Evolutionary conservation across 179 eudicot genomes (phyloP), one percentile per base, ranked within the genome.

Genomic region (Sideroxylon spinosum): DNA sequence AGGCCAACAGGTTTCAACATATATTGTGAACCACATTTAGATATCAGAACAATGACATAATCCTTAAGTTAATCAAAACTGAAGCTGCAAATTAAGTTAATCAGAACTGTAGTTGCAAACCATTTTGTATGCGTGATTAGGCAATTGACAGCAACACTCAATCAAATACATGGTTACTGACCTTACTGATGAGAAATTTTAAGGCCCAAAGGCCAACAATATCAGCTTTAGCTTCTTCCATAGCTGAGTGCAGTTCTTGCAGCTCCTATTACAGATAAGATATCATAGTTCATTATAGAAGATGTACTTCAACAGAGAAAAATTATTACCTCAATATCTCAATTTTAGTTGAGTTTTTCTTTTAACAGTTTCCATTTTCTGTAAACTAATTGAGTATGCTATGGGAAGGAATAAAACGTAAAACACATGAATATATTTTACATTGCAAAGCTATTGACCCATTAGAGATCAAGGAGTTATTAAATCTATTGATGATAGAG

Each of bases 171-270:
- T 22, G 20, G 60, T 67, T 75, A 78, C 84, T 81, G 75, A 91
- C 98, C 94, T 92, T 87, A 79, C 74, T 78, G 57, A 94, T 86
- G 64, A 95, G 87, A 80, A 94, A 95, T 61, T 84, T 86, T 13
- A 95, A 85, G 79, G 99, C 99, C 99, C 99, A 95, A 77, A 95
- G 95, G 57, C 99, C 99, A 73, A 95, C 99, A 71, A 95, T 94
- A 82, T 95, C 99, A 78, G 99, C 99, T 79, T 95, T 95, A 70
- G 97, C 99, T 90, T 95, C 99, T 89, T 95, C 99, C 57, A 95
- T 53, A 25, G 97, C 91, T 0, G 97, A 95, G 81, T 95, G 94
- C 83, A 92, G 87, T 84, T 95, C 99, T 89, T 95, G 98, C 76
- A 95, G 91, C 82, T 94, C 97, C 99, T 95, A 85, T 71, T 64